Conservation (phyloP, 1,139 yeast genomes). For the Pichia sp. region DNA sequence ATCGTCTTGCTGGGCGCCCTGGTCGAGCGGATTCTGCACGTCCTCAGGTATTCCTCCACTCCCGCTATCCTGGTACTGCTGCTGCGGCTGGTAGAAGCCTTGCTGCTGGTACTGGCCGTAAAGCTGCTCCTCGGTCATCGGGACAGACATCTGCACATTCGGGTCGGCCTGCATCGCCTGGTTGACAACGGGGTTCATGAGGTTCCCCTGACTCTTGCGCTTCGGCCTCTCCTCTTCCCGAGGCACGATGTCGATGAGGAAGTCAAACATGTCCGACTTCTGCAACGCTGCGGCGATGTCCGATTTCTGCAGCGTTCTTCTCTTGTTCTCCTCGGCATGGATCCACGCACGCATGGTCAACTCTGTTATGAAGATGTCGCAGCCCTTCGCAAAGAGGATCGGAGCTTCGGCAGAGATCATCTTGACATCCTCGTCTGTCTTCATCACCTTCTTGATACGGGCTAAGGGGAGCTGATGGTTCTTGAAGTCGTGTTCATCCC, state of each 20-base stretch:
- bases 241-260: slow-evolving; percentile 91
- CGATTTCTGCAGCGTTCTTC: slow-evolving; percentile 87
- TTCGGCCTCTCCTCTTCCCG: slow-evolving; percentile 65
- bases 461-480: slow-evolving; percentile 93
- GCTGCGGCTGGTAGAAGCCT: slow-evolving; percentile 14
- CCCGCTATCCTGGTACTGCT: slow-evolving; percentile 3
- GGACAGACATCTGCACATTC: neutral
- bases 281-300: slow-evolving; percentile 95
- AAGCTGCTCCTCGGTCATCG: slow-evolving; percentile 13
- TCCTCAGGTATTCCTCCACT: neutral
- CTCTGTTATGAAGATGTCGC: slow-evolving; percentile 94
- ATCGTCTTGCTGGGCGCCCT: neutral
- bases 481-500: slow-evolving; percentile 85
- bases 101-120: slow-evolving; percentile 20
- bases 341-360: slow-evolving; percentile 98
- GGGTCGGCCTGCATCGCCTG: neutral
- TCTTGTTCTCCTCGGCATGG: slow-evolving; percentile 92
- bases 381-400: slow-evolving; percentile 91
- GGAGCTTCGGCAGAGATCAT: slow-evolving; percentile 99
- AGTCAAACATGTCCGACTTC: slow-evolving; percentile 95
- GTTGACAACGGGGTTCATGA: slow-evolving; percentile 1
- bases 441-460: slow-evolving; percentile 92
- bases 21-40: neutral
- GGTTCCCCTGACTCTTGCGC: slow-evolving; percentile 13
- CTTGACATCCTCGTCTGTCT: slow-evolving; percentile 93